Base-by-base conservation (phyloP, 2,329 filamentous ascomycete genomes). In the Stachybotrys chlorohalonatus region DNA sequence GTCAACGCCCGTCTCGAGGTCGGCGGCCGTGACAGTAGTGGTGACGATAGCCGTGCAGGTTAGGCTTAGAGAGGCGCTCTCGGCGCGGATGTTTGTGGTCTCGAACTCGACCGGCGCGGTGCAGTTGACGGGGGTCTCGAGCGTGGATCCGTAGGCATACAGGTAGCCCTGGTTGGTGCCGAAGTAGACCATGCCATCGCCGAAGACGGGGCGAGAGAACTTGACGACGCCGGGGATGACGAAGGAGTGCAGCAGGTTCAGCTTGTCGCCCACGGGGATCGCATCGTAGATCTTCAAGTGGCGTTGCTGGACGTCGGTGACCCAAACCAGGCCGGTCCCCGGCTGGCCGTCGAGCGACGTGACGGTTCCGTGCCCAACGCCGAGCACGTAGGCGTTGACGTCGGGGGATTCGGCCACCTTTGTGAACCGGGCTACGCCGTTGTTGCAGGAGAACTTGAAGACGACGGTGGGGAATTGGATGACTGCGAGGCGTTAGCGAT, bases 121-220 rank as follows among this genome's bases (percentile, higher is more conserved):
- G 61, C 80, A 84, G 62, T 81, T 79, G 2, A 84, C 66, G 0
- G 80, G 75, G 5, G 72, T 61, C 46, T 78, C 81, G 31, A 79
- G 77, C 0, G 80, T 79, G 0, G 79, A 78, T 1, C 81, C 81
- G 54, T 81, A 82, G 2, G 72, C 80, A 32, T 82, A 82, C 17
- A 84, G 62, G 54, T 68, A 75, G 4, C 81, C 81, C 30, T 69
- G 65, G 3, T 68, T 76, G 1, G 75, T 79, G 9, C 77, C 78
- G n/a, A 83, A 64, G 56, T 83, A 84, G 2, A 76, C 73, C 54
- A 75, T 73, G 0, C 77, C 79, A 55, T 84, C 73, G 7, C 81
- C 81, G 54, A 84, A 83, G 2, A 81, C 78, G 1, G 81, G 78
- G 2, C 80, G 73, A 3, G 75, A 77, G 58, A 84, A 84, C 65